Evolutionary conservation across 2,329 filamentous ascomycete genomes (phyloP).

Genomic region (Orbilia brochopaga): DNA sequence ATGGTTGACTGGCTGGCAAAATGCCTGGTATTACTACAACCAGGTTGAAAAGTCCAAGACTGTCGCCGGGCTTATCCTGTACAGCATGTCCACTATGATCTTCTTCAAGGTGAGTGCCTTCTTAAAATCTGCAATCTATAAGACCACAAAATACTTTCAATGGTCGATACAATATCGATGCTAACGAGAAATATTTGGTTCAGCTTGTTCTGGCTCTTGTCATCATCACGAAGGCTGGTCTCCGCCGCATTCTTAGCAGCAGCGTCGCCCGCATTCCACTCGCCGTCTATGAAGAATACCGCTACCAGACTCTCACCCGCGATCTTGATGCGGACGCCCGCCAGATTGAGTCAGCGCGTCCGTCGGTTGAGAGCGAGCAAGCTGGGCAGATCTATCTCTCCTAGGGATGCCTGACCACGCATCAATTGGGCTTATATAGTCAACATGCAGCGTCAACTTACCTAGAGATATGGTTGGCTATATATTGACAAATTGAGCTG

Average conservation of each 20-base stretch:
- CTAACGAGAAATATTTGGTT: not conserved
- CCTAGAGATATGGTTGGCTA: no score
- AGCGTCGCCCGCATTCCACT: constrained; percentile 2
- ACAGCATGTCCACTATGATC: constrained; percentile 29
- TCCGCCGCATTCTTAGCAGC: constrained; percentile 2
- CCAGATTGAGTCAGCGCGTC: constrained; percentile 9
- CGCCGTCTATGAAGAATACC: constrained; percentile 17
- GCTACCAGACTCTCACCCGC: constrained; percentile 11
- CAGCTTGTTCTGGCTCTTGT: constrained; percentile 12
- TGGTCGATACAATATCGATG: not conserved
- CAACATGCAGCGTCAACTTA: no score
- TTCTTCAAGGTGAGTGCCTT: constrained; percentile 15
- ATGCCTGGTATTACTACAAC: constrained; percentile 1
- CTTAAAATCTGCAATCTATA: no score
- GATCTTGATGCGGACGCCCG: constrained; percentile 15
- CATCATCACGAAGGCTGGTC: not conserved
- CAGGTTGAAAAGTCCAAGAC: not conserved
- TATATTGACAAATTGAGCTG: no score
- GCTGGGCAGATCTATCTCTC: constrained; percentile 24
- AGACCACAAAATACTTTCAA: no score
- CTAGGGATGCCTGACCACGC: not conserved
- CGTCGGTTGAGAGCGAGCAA: constrained; percentile 11
- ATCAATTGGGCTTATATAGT: not conserved
- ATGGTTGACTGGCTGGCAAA: constrained; percentile 1
- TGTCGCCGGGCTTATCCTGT: constrained; percentile 26